A percentile compares a stretch with the other conserved stretches of the same genome.
Conservation (phyloP, 2,329 filamentous ascomycete species). For the Beauveria australis region DNA sequence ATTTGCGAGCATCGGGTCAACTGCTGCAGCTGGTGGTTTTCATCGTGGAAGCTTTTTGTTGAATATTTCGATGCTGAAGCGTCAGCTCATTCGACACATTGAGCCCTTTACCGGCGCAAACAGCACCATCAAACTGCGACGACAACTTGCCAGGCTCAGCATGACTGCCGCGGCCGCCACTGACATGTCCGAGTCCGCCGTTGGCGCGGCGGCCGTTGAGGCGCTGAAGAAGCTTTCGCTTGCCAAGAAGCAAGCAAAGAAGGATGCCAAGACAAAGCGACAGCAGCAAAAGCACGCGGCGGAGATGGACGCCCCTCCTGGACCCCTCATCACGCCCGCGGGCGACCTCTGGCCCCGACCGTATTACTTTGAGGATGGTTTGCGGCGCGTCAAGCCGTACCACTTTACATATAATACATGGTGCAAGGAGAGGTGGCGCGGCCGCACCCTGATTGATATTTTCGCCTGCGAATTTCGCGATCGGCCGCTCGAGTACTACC, state of each 20-base stretch:
- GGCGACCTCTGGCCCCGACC: conserved; percentile 47
- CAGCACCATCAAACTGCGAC: not conserved
- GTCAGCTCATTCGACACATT: not conserved
- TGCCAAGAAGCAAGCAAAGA: not conserved
- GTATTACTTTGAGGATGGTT: conserved; percentile 75
- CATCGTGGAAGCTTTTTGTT: too few species aligned
- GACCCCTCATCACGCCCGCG: conserved; percentile 24
- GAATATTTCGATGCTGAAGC: not conserved
- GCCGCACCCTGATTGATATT: conserved; percentile 71
- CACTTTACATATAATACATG: conserved; percentile 91
- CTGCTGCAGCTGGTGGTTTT: too few species aligned
- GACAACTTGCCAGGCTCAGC: conserved; percentile 2
- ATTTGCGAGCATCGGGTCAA: too few species aligned
- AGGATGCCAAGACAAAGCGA: conserved; percentile 7
- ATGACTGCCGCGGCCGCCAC: not conserved
- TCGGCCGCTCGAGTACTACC: conserved; percentile 78
- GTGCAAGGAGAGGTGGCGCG: conserved; percentile 91
- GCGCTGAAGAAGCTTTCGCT: conserved; percentile 3
- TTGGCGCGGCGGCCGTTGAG: not conserved
- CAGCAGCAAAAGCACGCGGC: conserved; percentile 12
- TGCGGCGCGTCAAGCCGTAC: conserved; percentile 80
- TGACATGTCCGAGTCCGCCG: conserved; percentile 1
- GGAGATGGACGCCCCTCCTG: not conserved
- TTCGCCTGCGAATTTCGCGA: conserved; percentile 91
- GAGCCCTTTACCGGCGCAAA: not conserved